Evolutionary conservation across 2,329 filamentous ascomycete genomes (phyloP), one percentile per base, ranked within the genome.

Genomic region (Paecilomyces variotii): DNA sequence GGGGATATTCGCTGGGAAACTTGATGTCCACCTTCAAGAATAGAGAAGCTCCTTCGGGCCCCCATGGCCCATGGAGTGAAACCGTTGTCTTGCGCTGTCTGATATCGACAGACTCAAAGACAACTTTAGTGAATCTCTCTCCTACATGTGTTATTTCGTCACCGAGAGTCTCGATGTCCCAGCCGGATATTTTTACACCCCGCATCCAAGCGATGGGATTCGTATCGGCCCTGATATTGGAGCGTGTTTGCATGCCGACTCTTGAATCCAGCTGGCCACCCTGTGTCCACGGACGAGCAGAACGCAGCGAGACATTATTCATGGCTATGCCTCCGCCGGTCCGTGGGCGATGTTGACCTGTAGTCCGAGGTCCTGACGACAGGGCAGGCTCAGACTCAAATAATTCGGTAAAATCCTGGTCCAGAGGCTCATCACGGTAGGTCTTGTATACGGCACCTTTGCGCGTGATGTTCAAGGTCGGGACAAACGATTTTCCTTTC

Each of bases 371-470:
- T 2, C 61, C 64, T 26, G 68, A 60, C 2, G 71, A 73, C 55
- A 71, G 64, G n/a, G 62, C 59, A 27, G 66, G 66, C n/a, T 70
- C 68, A 27, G 68, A 61, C n/a, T 69, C 67, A 54, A 63, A 35
- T 2, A 58, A 57, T 61, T 84, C 84, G 59, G 88, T 85, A 26
- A 81, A 77, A 53, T 80, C 79, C 45, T 79, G 72, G 54, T 77
- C 78, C 58, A 84, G 83, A 57, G 88, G 87, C 24, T 88, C 80
- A 49, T 91, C 86, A 53, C 90, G 86, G 67, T 93, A 97, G 0
- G 90, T 93, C 71, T 88, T 90, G 77, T 97, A 97, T 2, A 82
- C 78, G 4, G 92, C 91, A 10, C 91, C 91, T 70, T 87, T 87
- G n/a, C 92, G 85, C 11, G 91, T 96, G 50, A 92, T 77, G 56